Evolutionary conservation across 257 asterid genomes (phyloP).

Genomic region (Solanum phureja): DNA sequence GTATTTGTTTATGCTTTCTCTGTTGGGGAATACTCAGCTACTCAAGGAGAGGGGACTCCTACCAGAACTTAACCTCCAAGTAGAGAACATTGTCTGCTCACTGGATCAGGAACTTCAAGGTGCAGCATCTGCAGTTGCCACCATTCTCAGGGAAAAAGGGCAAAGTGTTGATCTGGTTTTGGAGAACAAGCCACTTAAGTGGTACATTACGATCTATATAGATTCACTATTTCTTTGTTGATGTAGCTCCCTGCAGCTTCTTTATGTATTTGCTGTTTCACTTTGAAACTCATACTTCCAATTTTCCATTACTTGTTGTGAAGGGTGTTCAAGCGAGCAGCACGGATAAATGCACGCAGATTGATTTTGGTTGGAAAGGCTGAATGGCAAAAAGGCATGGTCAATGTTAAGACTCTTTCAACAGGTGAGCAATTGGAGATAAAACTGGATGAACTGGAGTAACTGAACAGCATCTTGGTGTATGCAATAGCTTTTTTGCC

Average conservation of each 20-base stretch:
- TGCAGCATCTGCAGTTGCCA: conserved; percentile 68
- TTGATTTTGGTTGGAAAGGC: conserved; percentile 69
- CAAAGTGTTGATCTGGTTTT: conserved; percentile 81
- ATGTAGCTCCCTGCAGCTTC: not conserved
- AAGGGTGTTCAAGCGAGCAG: conserved; percentile 85
- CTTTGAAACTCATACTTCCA: not conserved
- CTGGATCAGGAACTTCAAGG: conserved; percentile 72
- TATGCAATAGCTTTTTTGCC: not conserved
- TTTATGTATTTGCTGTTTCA: not conserved
- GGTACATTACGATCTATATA: conserved; percentile 27
- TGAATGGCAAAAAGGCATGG: conserved; percentile 93
- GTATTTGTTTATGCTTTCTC: not conserved
- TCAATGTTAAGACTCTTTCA: conserved; percentile 66
- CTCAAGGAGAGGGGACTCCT: conserved; percentile 82
- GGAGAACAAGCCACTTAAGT: conserved; percentile 87
- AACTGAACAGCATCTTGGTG: not conserved
- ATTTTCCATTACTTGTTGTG: not conserved
- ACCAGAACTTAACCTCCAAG: conserved; percentile 60
- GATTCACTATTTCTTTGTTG: not conserved
- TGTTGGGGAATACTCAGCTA: conserved; percentile 35
- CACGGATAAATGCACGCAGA: conserved; percentile 68
- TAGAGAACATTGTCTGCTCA: conserved; percentile 79
- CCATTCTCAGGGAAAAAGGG: conserved; percentile 71
- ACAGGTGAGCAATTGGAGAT: conserved; percentile 75
- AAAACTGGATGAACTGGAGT: conserved; percentile 57